These are phyloP conservation scores for Penicillium aurantiogriseum DNA, from an alignment of 2,329 filamentous ascomycete genomes.

Conservation along the genomic window DNA sequence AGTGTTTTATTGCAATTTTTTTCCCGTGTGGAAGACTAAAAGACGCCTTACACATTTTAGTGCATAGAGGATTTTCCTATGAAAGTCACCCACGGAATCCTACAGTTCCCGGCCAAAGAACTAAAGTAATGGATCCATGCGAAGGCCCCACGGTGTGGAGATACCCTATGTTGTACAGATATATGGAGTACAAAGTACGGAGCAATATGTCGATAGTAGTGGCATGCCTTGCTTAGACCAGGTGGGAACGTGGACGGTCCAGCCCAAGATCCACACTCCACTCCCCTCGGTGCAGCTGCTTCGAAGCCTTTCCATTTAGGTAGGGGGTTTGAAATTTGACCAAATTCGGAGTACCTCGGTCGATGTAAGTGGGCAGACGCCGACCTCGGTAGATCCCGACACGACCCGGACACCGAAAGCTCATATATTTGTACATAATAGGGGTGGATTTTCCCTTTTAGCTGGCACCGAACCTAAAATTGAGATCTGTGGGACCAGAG, in stretches of 20 bases:
- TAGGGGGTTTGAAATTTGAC: background rate
- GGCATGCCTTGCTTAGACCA: background rate
- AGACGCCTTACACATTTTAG: slow-evolving; percentile 1
- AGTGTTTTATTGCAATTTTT: background rate
- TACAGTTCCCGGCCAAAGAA: slow-evolving; percentile 2
- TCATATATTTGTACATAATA: too few species aligned
- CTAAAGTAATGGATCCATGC: background rate
- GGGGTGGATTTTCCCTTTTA: background rate
- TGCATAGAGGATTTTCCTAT: background rate
- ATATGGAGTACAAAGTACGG: background rate
- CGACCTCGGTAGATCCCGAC: background rate
- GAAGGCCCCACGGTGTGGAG: slow-evolving; percentile 8
- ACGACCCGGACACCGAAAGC: background rate
- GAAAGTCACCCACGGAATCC: slow-evolving; percentile 1
- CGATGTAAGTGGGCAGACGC: background rate
- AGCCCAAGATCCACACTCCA: slow-evolving; percentile 8
- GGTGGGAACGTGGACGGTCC: slow-evolving; percentile 7
- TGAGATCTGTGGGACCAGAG: background rate
- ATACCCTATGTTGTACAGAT: slow-evolving; percentile 5
- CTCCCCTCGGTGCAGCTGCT: background rate
- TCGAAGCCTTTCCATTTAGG: background rate
- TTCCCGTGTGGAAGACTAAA: background rate
- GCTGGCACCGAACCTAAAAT: background rate
- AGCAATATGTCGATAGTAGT: background rate
- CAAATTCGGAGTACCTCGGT: slow-evolving; percentile 1